Conservation (phyloP, 495 filamentous ascomycete genomes). For the Aspergillus olivimuriae region DNA sequence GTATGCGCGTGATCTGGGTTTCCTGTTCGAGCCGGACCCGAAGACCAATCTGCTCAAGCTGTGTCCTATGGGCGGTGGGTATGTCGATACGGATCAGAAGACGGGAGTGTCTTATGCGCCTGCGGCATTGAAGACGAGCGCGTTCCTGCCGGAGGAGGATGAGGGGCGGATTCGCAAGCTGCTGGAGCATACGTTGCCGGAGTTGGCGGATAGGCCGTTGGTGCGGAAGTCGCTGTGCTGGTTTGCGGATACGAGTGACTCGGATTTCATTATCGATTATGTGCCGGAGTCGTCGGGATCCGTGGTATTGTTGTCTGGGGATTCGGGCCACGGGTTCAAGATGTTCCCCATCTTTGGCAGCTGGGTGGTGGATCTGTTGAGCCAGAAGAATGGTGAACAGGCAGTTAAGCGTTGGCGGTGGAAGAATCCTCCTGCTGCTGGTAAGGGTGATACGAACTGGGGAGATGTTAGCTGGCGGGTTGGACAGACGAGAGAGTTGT, state of each 20-base stretch:
- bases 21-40: slow-evolving; percentile 54
- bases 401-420: slow-evolving; percentile 36
- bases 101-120: slow-evolving; percentile 28
- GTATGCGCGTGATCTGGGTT: slow-evolving; percentile 49
- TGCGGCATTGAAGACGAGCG: slow-evolving; percentile 24
- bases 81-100: slow-evolving; percentile 39
- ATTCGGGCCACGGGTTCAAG: slow-evolving; percentile 52
- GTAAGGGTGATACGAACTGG: slow-evolving; percentile 21
- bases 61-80: slow-evolving; percentile 48
- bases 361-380: slow-evolving; percentile 38
- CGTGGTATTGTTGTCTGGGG: slow-evolving; percentile 42
- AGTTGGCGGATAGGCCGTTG: slow-evolving; percentile 42
- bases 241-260: slow-evolving; percentile 51
- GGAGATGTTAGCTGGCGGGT: slow-evolving; percentile 37
- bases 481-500: slow-evolving; percentile 29
- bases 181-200: slow-evolving; percentile 43
- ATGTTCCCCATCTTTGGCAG: slow-evolving; percentile 49
- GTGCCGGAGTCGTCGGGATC: slow-evolving; percentile 38
- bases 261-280: slow-evolving; percentile 50
- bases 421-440: too few species aligned
- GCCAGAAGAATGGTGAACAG: slow-evolving; percentile 21
- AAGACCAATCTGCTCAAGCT: slow-evolving; percentile 49
- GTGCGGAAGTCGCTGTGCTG: slow-evolving; percentile 47
- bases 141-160: slow-evolving; percentile 43
- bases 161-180: slow-evolving; percentile 40